Evolutionary conservation across 2,329 filamentous ascomycete genomes (phyloP).

Genomic region (Alternaria incomplexa): DNA sequence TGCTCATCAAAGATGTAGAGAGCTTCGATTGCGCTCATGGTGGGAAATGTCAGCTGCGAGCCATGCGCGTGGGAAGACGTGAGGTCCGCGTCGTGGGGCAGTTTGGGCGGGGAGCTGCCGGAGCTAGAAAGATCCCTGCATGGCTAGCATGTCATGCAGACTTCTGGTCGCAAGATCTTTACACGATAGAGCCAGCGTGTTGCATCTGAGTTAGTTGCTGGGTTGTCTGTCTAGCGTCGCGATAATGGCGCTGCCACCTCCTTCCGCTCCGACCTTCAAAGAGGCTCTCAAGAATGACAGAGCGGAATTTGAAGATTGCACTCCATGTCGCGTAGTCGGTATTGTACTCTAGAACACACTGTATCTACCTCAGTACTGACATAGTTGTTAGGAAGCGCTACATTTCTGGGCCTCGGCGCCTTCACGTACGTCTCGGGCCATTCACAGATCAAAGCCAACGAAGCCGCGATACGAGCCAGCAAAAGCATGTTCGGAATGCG

Average conservation of each 20-base stretch:
- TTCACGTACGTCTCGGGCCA: slow-evolving; percentile 56
- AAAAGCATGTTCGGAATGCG: slow-evolving; percentile 51
- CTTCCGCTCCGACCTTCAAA: slow-evolving; percentile 32
- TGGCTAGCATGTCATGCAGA: slow-evolving; percentile 3
- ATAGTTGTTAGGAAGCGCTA: slow-evolving; percentile 47
- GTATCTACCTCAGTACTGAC: not conserved
- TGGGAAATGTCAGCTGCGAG: slow-evolving; percentile 13
- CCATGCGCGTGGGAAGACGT: slow-evolving; percentile 22
- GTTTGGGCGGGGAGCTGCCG: slow-evolving; percentile 30
- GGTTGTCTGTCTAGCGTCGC: not conserved
- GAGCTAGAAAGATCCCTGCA: slow-evolving; percentile 5
- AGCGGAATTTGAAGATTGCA: slow-evolving; percentile 65
- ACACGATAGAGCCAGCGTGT: not conserved
- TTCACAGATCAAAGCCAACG: slow-evolving; percentile 50
- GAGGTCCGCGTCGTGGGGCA: slow-evolving; percentile 22
- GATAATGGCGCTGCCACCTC: slow-evolving; percentile 21
- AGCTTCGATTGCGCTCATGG: slow-evolving; percentile 81
- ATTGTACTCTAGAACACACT: slow-evolving; percentile 14
- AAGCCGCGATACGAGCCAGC: slow-evolving; percentile 50
- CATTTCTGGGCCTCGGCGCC: slow-evolving; percentile 55
- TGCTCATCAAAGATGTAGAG: slow-evolving; percentile 97
- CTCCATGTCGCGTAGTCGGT: slow-evolving; percentile 75
- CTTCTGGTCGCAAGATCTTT: not conserved
- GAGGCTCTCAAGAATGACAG: slow-evolving; percentile 41
- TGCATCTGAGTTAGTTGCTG: not conserved